These are phyloP conservation scores for Chenopodium album DNA, from an alignment of 148 eudicot genomes.

Conservation along the genomic window DNA sequence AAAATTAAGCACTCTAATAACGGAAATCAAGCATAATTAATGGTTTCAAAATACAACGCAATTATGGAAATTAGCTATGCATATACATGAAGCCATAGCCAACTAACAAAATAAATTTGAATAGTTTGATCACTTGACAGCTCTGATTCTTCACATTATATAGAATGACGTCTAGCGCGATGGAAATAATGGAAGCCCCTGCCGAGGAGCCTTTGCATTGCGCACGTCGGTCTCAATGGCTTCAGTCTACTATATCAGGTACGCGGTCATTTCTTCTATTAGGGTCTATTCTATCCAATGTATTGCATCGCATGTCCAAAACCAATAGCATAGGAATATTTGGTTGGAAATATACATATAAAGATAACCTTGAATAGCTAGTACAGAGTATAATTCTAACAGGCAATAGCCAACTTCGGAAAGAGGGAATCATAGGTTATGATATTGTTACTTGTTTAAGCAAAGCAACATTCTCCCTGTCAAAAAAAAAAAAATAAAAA, in stretches of 20 bases:
- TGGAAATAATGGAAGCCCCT: conserved; percentile 17
- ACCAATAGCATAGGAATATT: background rate
- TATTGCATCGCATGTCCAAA: background rate
- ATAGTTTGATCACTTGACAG: background rate
- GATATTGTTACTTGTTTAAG: too few species aligned
- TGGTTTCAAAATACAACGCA: conserved; percentile 6
- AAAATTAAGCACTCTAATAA: conserved; percentile 14
- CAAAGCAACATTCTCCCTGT: too few species aligned
- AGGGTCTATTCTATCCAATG: background rate
- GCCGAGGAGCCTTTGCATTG: conserved; percentile 1
- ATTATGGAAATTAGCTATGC: conserved; percentile 13
- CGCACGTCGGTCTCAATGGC: conserved; percentile 20
- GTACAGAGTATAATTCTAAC: background rate
- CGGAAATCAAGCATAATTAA: conserved; percentile 16
- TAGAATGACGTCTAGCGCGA: background rate
- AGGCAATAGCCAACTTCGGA: too few species aligned
- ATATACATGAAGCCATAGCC: conserved; percentile 12
- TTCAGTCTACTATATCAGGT: conserved; percentile 22
- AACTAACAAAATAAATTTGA: background rate
- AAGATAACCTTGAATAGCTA: background rate
- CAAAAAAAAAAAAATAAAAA: too few species aligned
- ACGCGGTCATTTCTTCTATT: background rate
- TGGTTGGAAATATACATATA: background rate
- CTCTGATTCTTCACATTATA: background rate
- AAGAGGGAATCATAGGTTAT: too few species aligned